Base-by-base conservation (phyloP, 139 green algal species). In the Chlamydomonas eustigma region DNA sequence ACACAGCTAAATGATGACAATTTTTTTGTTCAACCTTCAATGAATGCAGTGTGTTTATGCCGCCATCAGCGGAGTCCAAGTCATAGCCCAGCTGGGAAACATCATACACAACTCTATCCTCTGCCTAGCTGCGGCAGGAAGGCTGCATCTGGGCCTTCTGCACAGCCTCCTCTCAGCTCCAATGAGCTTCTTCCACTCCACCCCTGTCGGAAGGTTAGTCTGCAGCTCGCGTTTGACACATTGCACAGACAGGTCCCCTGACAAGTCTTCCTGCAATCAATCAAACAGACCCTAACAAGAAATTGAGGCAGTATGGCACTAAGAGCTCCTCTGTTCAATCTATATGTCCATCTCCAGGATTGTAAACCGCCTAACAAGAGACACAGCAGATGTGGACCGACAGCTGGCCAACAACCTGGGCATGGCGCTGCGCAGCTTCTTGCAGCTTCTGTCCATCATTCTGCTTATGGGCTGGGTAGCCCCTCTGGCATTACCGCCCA, bases 121-220 rank as follows among this genome's bases (percentile, higher is more conserved):
- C 6, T 71, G 78, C 36, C 77, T 78, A 38, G 5, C 63, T 33
- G 73, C 66, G 32, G 58, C 75, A 4, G 71, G 73, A 52, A 69
- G n/a, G 35, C 67, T 86, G 31, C 81, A 86, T 51, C 52, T 75
- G 36, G 4, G 22, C 5, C 50, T 84, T 71, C 72, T 90, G 64
- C 25, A 37, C 22, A 74, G 34, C 1, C 78, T 95, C 36, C 74
- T 94, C 71, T 39, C 75, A 6, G 88, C 86, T 33, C 90, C 89
- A 25, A 92, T 97, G 87, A 76, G 83, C 25, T 96, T 97, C 83
- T 97, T 93, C 83, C 91, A 97, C 83, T 88, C 85, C 38, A 97
- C 88, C 1, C 92, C 91, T 0, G 73, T 87, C 22, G 92, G 92
- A 36, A 87, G 91, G 51, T 75, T 30, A 36, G 69, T 4, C n/a